phyloP scores from a whole-genome alignment of 2,329 filamentous ascomycete species.

The Alternaria infectoria region DNA sequence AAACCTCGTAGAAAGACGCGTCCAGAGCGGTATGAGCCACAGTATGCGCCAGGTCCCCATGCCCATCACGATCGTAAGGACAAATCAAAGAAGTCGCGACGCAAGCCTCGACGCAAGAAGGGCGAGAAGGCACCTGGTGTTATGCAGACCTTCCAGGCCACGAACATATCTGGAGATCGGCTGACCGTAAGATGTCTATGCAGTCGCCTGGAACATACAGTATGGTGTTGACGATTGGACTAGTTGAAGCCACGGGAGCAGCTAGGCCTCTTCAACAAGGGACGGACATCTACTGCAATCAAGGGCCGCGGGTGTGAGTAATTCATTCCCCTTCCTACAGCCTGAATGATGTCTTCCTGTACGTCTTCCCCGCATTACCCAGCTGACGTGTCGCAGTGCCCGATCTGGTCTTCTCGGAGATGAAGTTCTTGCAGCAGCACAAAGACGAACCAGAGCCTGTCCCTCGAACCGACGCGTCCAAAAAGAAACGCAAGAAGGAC shows the following conservation, averaged over 20 bases:
- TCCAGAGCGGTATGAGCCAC: slow-evolving; percentile 52
- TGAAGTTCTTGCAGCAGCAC: slow-evolving; percentile 55
- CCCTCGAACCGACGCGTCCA: slow-evolving; percentile 25
- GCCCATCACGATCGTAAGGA: slow-evolving; percentile 20
- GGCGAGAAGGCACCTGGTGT: slow-evolving; percentile 45
- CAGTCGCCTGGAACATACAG: slow-evolving; percentile 3
- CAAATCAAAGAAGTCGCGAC: slow-evolving; percentile 42
- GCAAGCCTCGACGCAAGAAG: slow-evolving; percentile 46
- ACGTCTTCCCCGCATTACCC: slow-evolving; percentile 9
- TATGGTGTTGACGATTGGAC: slow-evolving; percentile 32
- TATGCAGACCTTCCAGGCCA: slow-evolving; percentile 53
- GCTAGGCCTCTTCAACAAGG: slow-evolving; percentile 57
- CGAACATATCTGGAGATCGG: slow-evolving; percentile 53
- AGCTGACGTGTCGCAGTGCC: slow-evolving; percentile 51
- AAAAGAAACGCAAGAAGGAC: slow-evolving; percentile 44
- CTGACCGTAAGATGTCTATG: slow-evolving; percentile 51
- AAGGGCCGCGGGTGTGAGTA: slow-evolving; percentile 52
- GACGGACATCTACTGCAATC: slow-evolving; percentile 54
- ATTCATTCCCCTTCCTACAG: slow-evolving; percentile 7
- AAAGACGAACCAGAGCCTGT: slow-evolving; percentile 33
- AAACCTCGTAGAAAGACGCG: slow-evolving; percentile 56
- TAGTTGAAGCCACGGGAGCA: slow-evolving; percentile 53
- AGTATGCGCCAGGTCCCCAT: slow-evolving; percentile 46
- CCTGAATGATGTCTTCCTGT: background rate
- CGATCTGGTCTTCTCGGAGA: slow-evolving; percentile 59